A percentile compares a stretch with the other conserved stretches of the same genome.
phyloP scores from a whole-genome alignment of 2,329 filamentous ascomycete genomes.

The Sporothrix dimorphospora region DNA sequence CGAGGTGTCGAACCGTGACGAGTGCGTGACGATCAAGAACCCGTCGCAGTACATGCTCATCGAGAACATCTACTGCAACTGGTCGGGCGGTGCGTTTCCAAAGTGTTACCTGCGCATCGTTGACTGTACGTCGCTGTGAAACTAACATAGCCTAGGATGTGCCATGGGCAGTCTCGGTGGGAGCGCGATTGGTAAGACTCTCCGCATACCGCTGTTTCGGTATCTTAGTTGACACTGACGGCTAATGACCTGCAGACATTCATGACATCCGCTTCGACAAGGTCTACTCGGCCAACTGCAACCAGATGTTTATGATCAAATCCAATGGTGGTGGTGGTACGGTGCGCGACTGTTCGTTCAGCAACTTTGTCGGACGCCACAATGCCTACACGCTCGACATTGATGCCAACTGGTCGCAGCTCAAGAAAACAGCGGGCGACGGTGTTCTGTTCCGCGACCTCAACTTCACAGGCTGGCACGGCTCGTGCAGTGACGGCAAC shows the following conservation, averaged over 20 bases:
- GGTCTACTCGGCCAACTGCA: constrained; percentile 61
- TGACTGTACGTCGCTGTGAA: neutral
- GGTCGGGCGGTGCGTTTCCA: constrained; percentile 49
- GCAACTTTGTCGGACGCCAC: constrained; percentile 63
- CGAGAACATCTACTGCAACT: constrained; percentile 65
- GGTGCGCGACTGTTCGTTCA: constrained; percentile 54
- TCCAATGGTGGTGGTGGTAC: constrained; percentile 59
- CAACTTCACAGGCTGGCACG: constrained; percentile 59
- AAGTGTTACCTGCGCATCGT: neutral
- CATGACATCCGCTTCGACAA: constrained; percentile 58
- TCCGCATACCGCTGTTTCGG: neutral
- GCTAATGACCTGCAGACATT: constrained; percentile 42
- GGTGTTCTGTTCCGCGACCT: constrained; percentile 59
- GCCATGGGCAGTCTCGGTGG: constrained; percentile 58
- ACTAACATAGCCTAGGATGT: constrained; percentile 44
- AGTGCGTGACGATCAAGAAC: constrained; percentile 48
- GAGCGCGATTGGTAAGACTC: constrained; percentile 39
- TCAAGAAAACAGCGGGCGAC: constrained; percentile 42
- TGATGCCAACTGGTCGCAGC: constrained; percentile 53
- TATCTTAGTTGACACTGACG: neutral
- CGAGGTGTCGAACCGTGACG: constrained; percentile 65
- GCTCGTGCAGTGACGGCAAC: constrained; percentile 53
- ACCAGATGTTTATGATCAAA: constrained; percentile 68
- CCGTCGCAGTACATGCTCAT: constrained; percentile 58
- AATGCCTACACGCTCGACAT: constrained; percentile 63